Evolutionary conservation across 1,284 basidiomycete species (phyloP).

Genomic region (Wolfiporia cocos): DNA sequence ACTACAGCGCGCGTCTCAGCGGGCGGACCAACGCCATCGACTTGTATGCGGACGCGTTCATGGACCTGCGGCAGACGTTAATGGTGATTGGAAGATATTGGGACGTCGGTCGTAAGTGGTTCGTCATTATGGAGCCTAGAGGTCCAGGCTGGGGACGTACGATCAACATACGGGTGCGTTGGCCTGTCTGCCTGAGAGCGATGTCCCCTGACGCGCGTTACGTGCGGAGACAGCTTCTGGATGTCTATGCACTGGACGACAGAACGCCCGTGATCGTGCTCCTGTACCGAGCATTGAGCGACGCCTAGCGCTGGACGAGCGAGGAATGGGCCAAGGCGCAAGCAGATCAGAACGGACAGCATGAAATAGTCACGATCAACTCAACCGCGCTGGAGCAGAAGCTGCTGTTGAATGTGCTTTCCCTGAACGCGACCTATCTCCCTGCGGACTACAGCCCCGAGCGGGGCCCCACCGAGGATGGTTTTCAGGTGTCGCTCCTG

Average conservation of each 20-base stretch:
- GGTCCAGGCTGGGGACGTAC: slow-evolving; percentile 18
- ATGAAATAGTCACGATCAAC: slow-evolving; percentile 8
- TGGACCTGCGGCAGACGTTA: slow-evolving; percentile 30
- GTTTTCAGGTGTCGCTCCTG: slow-evolving; percentile 29
- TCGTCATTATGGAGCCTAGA: slow-evolving; percentile 23
- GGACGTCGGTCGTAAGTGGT: slow-evolving; percentile 20
- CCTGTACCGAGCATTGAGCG: slow-evolving; percentile 20
- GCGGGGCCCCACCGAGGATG: slow-evolving; percentile 17
- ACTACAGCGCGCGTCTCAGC: not conserved
- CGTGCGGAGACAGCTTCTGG: slow-evolving; percentile 21
- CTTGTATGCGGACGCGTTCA: slow-evolving; percentile 26
- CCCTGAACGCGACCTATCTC: slow-evolving; percentile 29
- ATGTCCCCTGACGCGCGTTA: not conserved
- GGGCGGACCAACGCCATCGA: slow-evolving; percentile 1
- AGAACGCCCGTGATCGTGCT: slow-evolving; percentile 27
- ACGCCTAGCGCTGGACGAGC: slow-evolving; percentile 11
- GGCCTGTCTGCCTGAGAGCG: not conserved
- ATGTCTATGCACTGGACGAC: slow-evolving; percentile 21
- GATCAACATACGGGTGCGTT: slow-evolving; percentile 27
- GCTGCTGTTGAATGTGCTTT: slow-evolving; percentile 26
- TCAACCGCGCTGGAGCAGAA: slow-evolving; percentile 30
- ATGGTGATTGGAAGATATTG: slow-evolving; percentile 23
- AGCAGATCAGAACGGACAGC: slow-evolving; percentile 1
- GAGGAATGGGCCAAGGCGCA: slow-evolving; percentile 13
- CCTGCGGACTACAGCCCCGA: slow-evolving; percentile 20